Conservation (phyloP, 1,284 basidiomycete species). For the Puccinia coronata region DNA sequence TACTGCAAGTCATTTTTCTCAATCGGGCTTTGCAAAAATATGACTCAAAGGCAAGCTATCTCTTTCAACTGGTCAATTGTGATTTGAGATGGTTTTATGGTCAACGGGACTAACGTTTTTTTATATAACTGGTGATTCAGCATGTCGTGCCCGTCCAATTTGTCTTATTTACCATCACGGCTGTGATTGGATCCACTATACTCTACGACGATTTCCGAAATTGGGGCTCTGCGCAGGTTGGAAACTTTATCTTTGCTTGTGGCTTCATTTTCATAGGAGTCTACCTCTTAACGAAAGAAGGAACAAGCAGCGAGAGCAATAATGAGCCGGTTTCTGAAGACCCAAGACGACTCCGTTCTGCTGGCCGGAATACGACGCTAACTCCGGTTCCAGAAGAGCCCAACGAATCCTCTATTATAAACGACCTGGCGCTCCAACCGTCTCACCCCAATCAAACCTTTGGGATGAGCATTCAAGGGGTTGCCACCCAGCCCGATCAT, state of each 20-base stretch:
- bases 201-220: constrained; percentile 85
- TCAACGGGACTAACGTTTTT: constrained; percentile 41
- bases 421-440: not conserved
- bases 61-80: too few species aligned
- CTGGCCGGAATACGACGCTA: not conserved
- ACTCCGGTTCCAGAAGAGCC: constrained; percentile 20
- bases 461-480: not conserved
- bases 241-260: constrained; percentile 83
- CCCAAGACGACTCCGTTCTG: not conserved
- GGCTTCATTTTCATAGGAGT: constrained; percentile 80
- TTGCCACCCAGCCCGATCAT: not conserved
- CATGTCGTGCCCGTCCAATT: constrained; percentile 92
- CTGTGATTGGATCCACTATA: constrained; percentile 87
- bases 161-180: constrained; percentile 72
- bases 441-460: not conserved
- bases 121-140: constrained; percentile 59
- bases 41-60: constrained; percentile 52
- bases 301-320: not conserved
- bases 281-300: constrained; percentile 63
- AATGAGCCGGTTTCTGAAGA: not conserved
- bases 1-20: constrained; percentile 86
- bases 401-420: not conserved
- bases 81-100: constrained; percentile 36
- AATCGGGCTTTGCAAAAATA: constrained; percentile 65
- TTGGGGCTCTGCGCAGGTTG: constrained; percentile 66